These are phyloP conservation scores for Botryotinia narcissicola DNA, from an alignment of 2,329 filamentous ascomycete genomes.

Conservation along the genomic window DNA sequence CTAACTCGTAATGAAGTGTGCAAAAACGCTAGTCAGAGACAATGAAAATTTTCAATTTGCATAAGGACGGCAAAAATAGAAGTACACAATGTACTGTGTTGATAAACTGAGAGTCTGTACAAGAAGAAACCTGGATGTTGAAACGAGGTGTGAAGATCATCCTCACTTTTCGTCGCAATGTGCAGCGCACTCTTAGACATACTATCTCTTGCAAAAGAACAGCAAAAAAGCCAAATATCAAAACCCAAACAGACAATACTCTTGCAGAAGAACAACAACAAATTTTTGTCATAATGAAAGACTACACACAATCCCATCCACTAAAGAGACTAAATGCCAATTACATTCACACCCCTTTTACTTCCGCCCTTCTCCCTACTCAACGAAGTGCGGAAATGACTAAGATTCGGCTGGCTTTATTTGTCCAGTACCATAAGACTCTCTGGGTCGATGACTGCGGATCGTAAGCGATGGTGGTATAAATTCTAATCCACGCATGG, in stretches of 20 bases:
- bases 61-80: fast-evolving
- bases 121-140: neutral
- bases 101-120: fast-evolving
- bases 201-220: neutral
- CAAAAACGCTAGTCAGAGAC: neutral
- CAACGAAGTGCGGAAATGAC: no score
- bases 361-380: neutral
- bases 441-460: no score
- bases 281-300: neutral
- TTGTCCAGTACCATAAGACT: no score
- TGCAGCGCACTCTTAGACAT: neutral
- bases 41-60: neutral
- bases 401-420: no score
- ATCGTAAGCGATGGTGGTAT: no score
- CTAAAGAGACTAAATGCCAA: neutral
- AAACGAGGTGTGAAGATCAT: neutral
- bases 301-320: neutral
- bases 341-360: neutral
- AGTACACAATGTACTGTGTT: neutral
- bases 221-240: no score
- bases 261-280: neutral
- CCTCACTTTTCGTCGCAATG: fast-evolving
- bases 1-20: neutral
- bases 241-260: no score
- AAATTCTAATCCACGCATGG: no score